These are phyloP conservation scores for Eragrostis tef DNA, from an alignment of 202 grass and related monocot genomes.

Conservation along the genomic window DNA sequence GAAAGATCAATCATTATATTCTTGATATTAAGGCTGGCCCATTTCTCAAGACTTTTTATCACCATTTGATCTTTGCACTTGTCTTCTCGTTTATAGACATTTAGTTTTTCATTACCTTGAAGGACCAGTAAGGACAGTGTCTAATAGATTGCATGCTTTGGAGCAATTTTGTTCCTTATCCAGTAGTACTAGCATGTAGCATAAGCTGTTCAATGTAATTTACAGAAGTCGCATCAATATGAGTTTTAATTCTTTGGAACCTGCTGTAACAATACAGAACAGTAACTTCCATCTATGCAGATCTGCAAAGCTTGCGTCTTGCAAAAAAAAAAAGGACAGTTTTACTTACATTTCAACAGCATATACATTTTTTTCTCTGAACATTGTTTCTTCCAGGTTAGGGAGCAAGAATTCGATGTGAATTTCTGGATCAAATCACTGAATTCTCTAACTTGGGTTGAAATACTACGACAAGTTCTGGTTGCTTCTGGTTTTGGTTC, in stretches of 20 bases:
- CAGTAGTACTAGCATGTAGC: conserved; percentile 12
- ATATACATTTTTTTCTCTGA: conserved; percentile 18
- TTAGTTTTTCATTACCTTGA: conserved; percentile 32
- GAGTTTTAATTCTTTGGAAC: background rate
- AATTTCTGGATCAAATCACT: conserved; percentile 72
- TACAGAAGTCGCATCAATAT: background rate
- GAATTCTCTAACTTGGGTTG: conserved; percentile 96
- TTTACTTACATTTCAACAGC: conserved; percentile 27
- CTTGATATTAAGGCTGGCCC: too few relatives aligned
- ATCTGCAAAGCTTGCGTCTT: background rate
- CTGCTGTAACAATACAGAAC: background rate
- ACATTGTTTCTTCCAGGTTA: conserved; percentile 67
- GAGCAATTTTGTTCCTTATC: conserved; percentile 24
- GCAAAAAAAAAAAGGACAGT: background rate
- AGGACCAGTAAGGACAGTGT: conserved; percentile 21
- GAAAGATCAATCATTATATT: background rate
- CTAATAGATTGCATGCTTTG: conserved; percentile 21
- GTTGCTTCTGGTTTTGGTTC: conserved; percentile 91
- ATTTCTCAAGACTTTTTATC: too few relatives aligned
- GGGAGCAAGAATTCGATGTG: conserved; percentile 90
- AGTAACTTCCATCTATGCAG: background rate
- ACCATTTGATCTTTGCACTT: too few relatives aligned
- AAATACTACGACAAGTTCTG: conserved; percentile 93
- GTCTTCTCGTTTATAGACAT: too few relatives aligned
- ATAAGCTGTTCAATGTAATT: background rate